Percentiles rank a stretch among this genome's conserved stretches.
phyloP scores from a whole-genome alignment of 352 stramenopile species.

The Phytophthora pluvialis region DNA sequence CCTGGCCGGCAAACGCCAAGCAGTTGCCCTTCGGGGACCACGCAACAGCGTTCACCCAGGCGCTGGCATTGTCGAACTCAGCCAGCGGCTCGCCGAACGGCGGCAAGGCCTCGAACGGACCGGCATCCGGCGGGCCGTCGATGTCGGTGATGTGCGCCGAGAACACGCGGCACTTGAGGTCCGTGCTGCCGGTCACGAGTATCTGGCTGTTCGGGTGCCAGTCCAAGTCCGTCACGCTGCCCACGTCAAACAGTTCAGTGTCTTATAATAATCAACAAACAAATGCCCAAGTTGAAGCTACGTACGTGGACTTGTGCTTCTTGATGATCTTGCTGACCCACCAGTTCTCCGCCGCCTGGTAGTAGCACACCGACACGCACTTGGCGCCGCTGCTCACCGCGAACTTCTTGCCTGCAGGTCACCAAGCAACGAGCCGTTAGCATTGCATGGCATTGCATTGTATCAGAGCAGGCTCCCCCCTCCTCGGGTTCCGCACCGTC shows the following conservation, averaged over 20 bases:
- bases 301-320: constrained; percentile 95
- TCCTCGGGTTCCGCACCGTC: constrained; percentile 57
- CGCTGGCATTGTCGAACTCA: constrained; percentile 89
- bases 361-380: constrained; percentile 94
- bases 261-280: background rate
- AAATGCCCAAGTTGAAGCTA: constrained; percentile 33
- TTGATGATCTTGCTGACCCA: constrained; percentile 98
- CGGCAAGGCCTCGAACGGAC: constrained; percentile 75
- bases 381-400: constrained; percentile 93
- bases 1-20: constrained; percentile 91
- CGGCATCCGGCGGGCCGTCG: constrained; percentile 71
- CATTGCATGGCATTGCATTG: background rate
- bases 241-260: background rate
- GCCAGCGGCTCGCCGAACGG: constrained; percentile 84
- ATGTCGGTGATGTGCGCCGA: constrained; percentile 87
- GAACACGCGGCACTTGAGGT: constrained; percentile 95
- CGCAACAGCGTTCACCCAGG: constrained; percentile 92
- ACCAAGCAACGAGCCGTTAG: constrained; percentile 6
- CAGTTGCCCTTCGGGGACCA: constrained; percentile 91
- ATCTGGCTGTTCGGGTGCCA: constrained; percentile 95
- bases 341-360: constrained; percentile 93
- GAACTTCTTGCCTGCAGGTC: constrained; percentile 88
- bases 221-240: constrained; percentile 85
- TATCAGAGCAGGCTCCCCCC: background rate
- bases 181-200: constrained; percentile 90